A percentile compares a stretch with the other conserved stretches of the same genome.
phyloP scores from a whole-genome alignment of 257 asterid species.

The Solanum chmielewskii region DNA sequence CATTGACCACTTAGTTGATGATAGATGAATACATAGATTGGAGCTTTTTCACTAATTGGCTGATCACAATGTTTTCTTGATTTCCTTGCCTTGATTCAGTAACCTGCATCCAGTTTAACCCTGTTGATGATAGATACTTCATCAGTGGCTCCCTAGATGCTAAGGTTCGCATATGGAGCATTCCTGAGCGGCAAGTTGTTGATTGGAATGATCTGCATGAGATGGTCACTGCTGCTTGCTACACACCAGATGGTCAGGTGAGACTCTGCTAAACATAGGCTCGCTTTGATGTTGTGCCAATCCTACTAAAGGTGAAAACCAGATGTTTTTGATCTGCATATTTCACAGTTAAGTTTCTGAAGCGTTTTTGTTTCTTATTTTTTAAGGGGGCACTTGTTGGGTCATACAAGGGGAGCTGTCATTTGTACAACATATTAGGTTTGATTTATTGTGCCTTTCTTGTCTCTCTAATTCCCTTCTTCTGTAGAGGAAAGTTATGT shows the following conservation, averaged over 20 bases:
- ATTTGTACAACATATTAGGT: constrained; percentile 76
- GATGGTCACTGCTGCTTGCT: constrained; percentile 99
- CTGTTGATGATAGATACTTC: constrained; percentile 92
- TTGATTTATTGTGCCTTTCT: neutral
- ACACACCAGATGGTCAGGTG: constrained; percentile 99
- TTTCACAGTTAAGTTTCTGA: neutral
- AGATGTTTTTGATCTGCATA: neutral
- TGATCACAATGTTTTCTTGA: constrained; percentile 3
- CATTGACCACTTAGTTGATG: neutral
- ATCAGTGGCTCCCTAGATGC: constrained; percentile 97
- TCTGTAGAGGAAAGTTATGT: neutral
- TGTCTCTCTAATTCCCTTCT: neutral
- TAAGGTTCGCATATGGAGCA: constrained; percentile 98
- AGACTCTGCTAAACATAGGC: constrained; percentile 7
- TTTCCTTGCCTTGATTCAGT: constrained; percentile 40
- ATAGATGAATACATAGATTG: neutral
- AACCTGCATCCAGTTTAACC: constrained; percentile 98
- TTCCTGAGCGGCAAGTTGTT: constrained; percentile 87
- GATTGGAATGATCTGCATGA: constrained; percentile 98
- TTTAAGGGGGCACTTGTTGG: constrained; percentile 91
- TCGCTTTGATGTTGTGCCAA: neutral
- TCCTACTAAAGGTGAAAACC: neutral
- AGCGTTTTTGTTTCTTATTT: neutral
- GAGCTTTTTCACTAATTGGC: neutral
- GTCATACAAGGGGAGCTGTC: constrained; percentile 95